Evolutionary conservation across 768 basidiomycete species (phyloP).

Genomic region (Hericium coralloides): DNA sequence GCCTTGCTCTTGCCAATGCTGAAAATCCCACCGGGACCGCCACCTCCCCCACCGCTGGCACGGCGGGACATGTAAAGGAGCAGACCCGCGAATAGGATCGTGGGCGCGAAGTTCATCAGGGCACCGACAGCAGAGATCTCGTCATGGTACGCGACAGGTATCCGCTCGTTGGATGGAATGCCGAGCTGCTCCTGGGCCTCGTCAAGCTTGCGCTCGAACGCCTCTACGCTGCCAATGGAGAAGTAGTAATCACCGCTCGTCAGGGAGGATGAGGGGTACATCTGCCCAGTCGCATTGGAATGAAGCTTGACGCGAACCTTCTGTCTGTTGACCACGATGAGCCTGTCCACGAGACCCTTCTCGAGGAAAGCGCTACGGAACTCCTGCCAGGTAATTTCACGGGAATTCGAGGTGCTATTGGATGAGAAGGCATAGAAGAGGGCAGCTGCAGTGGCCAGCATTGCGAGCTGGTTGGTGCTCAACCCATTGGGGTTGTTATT

Average conservation of each 20-base stretch:
- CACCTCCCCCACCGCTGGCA: slow-evolving; percentile 48
- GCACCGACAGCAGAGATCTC: slow-evolving; percentile 82
- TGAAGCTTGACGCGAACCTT: slow-evolving; percentile 90
- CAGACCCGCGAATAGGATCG: slow-evolving; percentile 82
- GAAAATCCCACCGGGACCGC: slow-evolving; percentile 85
- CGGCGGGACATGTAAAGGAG: slow-evolving; percentile 81
- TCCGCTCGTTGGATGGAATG: slow-evolving; percentile 86
- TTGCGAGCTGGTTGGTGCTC: slow-evolving; percentile 45
- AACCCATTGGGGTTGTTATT: slow-evolving; percentile 47
- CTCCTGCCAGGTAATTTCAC: slow-evolving; percentile 99
- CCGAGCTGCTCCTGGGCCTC: slow-evolving; percentile 88
- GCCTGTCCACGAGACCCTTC: slow-evolving; percentile 91
- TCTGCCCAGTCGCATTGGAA: slow-evolving; percentile 74
- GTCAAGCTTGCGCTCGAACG: slow-evolving; percentile 91
- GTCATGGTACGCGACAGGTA: slow-evolving; percentile 95
- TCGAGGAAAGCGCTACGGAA: slow-evolving; percentile 96
- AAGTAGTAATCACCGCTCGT: slow-evolving; percentile 73
- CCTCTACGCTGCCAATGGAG: slow-evolving; percentile 96
- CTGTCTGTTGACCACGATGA: slow-evolving; percentile 84
- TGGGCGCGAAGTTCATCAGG: slow-evolving; percentile 89
- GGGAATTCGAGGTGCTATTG: slow-evolving; percentile 39
- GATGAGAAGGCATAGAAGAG: slow-evolving; percentile 54
- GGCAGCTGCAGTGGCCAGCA: slow-evolving; percentile 51
- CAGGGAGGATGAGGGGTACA: slow-evolving; percentile 49
- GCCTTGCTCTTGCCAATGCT: slow-evolving; percentile 94